Percentiles rank a stretch among this genome's conserved stretches.
Conservation (phyloP, 129 eudicot species). For the Escallonia rubra region DNA sequence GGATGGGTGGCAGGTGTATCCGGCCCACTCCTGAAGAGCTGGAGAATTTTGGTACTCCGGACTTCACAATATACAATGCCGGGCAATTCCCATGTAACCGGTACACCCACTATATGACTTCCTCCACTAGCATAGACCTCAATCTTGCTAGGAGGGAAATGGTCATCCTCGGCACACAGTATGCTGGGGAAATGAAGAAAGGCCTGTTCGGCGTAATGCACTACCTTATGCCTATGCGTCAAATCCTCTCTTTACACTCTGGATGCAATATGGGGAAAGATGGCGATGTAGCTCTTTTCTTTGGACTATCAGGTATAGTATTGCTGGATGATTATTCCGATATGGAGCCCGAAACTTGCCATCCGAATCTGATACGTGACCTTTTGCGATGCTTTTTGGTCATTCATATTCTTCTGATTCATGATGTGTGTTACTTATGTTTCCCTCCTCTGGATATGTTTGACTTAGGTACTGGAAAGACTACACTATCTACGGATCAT, state of each 20-base stretch:
- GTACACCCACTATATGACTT: conserved; percentile 98
- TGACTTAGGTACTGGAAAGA: conserved; percentile 53
- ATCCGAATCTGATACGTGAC: background rate
- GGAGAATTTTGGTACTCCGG: conserved; percentile 98
- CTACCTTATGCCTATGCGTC: conserved; percentile 62
- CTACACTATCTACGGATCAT: conserved; percentile 56
- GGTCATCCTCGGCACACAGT: conserved; percentile 62
- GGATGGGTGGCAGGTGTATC: conserved; percentile 97
- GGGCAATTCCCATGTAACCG: conserved; percentile 99
- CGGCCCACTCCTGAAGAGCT: conserved; percentile 99
- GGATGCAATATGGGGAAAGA: conserved; percentile 59
- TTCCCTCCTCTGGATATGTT: too few species aligned
- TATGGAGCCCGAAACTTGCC: background rate
- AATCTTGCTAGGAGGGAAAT: conserved; percentile 49
- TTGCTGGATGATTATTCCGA: background rate
- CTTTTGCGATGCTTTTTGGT: background rate
- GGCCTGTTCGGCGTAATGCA: conserved; percentile 59
- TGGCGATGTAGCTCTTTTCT: conserved; percentile 64
- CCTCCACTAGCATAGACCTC: conserved; percentile 70
- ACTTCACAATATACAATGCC: conserved; percentile 99
- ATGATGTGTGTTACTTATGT: background rate
- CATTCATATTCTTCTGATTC: background rate
- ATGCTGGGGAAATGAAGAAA: conserved; percentile 77
- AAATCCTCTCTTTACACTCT: conserved; percentile 52
- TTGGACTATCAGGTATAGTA: conserved; percentile 49